phyloP scores from a whole-genome alignment of 2,329 filamentous ascomycete species.

The Fusarium napiforme region DNA sequence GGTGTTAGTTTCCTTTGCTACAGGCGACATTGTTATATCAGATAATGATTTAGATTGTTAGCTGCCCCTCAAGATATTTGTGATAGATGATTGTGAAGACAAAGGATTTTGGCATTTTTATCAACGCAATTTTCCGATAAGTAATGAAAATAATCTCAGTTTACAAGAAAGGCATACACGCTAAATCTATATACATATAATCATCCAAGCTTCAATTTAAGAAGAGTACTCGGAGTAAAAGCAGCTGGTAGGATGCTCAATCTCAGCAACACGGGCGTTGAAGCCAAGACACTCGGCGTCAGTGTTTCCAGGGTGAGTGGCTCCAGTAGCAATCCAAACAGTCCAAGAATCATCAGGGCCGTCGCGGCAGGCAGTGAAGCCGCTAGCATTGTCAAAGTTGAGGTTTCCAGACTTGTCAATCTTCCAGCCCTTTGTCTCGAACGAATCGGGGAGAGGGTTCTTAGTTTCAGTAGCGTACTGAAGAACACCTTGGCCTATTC shows the following conservation, averaged over 20 bases:
- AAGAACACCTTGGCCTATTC: constrained; percentile 61
- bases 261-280: constrained; percentile 44
- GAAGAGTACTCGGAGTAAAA: constrained; percentile 46
- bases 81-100: no score
- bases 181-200: background rate
- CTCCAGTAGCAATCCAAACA: constrained; percentile 50
- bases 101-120: accelerated
- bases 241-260: constrained; percentile 50
- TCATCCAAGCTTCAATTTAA: background rate
- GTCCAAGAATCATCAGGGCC: constrained; percentile 54
- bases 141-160: background rate
- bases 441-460: constrained; percentile 49
- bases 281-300: constrained; percentile 53
- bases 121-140: accelerated
- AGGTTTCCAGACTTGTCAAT: constrained; percentile 50
- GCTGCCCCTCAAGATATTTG: no score
- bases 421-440: constrained; percentile 60
- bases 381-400: background rate
- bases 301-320: constrained; percentile 48
- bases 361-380: constrained; percentile 64
- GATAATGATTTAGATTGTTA: no score
- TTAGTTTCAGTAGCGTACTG: constrained; percentile 59
- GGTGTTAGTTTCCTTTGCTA: no score
- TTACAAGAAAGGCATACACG: background rate
- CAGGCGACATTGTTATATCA: no score